A percentile compares a stretch with the other conserved stretches of the same genome.
Conservation (phyloP, 2,329 filamentous ascomycete species). For the Apiospora marii region DNA sequence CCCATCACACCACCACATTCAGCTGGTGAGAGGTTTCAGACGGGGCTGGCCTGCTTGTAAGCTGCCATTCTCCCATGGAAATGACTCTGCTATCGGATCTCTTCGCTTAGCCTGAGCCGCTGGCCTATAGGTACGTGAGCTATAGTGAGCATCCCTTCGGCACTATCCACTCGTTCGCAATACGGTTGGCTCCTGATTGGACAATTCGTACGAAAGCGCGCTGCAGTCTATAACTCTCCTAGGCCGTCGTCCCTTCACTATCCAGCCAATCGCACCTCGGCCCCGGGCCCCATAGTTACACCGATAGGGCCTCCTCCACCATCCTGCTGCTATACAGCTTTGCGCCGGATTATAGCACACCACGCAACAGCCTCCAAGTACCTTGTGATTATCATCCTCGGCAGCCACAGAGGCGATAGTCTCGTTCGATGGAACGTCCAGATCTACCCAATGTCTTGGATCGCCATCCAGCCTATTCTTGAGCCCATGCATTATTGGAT, state of each 20-base stretch:
- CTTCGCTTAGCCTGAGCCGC: neutral
- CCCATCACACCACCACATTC: conserved; percentile 14
- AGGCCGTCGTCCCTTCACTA: neutral
- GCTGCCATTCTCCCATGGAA: neutral
- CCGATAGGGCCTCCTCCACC: neutral
- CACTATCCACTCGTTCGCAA: neutral
- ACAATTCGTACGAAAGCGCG: neutral
- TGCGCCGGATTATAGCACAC: neutral
- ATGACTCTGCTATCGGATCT: neutral
- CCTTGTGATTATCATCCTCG: neutral
- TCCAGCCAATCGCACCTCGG: neutral
- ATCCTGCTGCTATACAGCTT: neutral
- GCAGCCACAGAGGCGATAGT: neutral
- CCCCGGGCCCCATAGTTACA: neutral
- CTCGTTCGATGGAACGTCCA: neutral
- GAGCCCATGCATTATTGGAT: neutral
- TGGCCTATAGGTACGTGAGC: neutral
- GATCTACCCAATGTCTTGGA: neutral
- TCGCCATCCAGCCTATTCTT: neutral
- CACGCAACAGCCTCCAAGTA: neutral
- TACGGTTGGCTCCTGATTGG: neutral
- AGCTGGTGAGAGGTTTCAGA: conserved; percentile 15
- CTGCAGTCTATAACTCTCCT: neutral
- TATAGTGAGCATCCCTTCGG: neutral
- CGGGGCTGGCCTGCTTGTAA: neutral